Evolutionary conservation across 2,329 filamentous ascomycete genomes (phyloP), one percentile per base, ranked within the genome.

Genomic region (Aspergillus fijiensis): DNA sequence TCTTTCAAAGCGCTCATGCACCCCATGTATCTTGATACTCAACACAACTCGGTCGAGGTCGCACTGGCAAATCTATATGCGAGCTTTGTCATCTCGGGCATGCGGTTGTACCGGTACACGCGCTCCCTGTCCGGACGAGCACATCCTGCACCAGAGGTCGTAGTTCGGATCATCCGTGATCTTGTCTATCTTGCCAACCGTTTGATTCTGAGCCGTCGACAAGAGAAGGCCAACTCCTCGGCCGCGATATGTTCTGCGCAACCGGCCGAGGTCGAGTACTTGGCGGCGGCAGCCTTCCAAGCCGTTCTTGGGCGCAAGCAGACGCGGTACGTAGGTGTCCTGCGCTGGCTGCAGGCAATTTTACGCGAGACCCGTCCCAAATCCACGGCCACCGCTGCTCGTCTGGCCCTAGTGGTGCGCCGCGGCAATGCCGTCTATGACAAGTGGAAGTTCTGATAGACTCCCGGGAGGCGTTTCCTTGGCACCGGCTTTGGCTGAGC

Each of bases 1-100:
- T 72, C 87, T 3, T 92, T 98, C 80, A 93, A 92, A 73, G 87
- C 95, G 55, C 91, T 96, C 72, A 88, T 92, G 55, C 90, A 95
- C 68, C 65, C 69, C 6, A 79, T 78, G 76, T 78, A 77, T 60
- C 65, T 77, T 2, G 74, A 77, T 52, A 90, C 90, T 4, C 77
- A 82, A 3, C 88, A 94, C 79, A 98, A 98, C 77, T 85, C 87
- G 3, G 72, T 84, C 7, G 66, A 73, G 4, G 90, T 87, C 0
- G 89, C 95, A 12, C 80, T 94, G 4, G 75, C 78, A n/a, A 96
- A 95, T 67, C 79, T 97, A 3, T 85, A 88, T 69, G 82, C 83
- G n/a, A 87, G 87, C 33, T 94, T 97, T 68, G 69, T 80, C 19
- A 91, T 96, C 73, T 87, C 90, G 6, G 92, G 91, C 9, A 87